Evolutionary conservation across 2,329 filamentous ascomycete genomes (phyloP), one percentile per base, ranked within the genome.

Genomic region (Monilinia fructigena): DNA sequence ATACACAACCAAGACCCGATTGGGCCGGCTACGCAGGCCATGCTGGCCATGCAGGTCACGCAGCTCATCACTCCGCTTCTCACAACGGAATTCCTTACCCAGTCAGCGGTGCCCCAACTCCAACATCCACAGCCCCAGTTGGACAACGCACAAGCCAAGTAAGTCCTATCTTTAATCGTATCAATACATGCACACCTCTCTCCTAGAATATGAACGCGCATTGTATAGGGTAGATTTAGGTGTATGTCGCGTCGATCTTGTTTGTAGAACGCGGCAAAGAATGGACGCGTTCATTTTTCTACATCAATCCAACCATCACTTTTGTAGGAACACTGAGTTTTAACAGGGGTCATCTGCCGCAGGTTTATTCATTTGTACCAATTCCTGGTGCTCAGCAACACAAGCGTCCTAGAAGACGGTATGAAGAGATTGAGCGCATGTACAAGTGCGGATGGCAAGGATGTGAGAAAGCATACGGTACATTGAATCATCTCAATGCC

Each of bases 401-500:
- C 78, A 99, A 99, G 82, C 88, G 95, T 67, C 95, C 95, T 16
- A 87, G 95, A 70, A 85, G 95, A 74, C 87, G 95, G 64, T 99
- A 97, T 75, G 95, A 99, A 79, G 95, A 99, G 78, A 99, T 99
- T 74, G 95, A 99, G 82, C 89, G 95, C 76, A 98, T 99, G 95
- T 98, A 99, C 83, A 98, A 98, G 80, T 99, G 95, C 76, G 95
- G 94, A 35, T 98, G 93, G 92, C 94, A 97, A 71, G 93, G 93
- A 11, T 99, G 95, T 76, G 95, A 99, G 79, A 99, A 99, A 81
- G 95, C 95, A 3, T 99, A 99, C 73, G 95, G 95, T 68, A 99
- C 95, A 58, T 81, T 99, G 69, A 99, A 99, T 78, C 95, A 99
- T 77, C 79, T 99, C 73, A 99, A 99, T 76, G 95, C 95, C 50